Evolutionary conservation across 495 filamentous ascomycete species (phyloP), one percentile per base, ranked within the genome.

Genomic region (Aspergillus cristatus): DNA sequence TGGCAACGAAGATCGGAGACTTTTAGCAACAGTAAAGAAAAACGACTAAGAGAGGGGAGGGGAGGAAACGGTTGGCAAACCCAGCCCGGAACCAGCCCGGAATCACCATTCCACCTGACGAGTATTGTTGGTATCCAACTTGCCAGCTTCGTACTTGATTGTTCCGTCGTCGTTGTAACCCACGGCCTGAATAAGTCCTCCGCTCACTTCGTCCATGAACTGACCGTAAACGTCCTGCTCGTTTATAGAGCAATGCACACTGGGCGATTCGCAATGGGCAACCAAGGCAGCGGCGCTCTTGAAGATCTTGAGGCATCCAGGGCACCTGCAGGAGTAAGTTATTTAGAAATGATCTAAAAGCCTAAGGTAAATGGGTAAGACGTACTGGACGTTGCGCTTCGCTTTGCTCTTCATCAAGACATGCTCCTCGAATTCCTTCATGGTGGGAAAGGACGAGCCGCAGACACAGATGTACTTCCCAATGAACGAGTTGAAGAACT

Each of bases 241-340:
- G 30, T 53, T 55, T 16, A 77, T 53, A 5, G 51, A 40, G 54
- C 75, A 79, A 13, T 57, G 59, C 7, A 43, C 44, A 14, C 37
- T 57, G 1, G 55, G 40, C 1, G 57, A 51, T 51, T 79, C 75
- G 46, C 64, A 66, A 37, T 79, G 75, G 0, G 59, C 51, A 16
- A 75, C 47, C 0, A 77, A 47, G 1, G 67, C 66, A 3, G 59
- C 48, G 3, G 48, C 55, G 4, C 51, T 59, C 7, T 58, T 51
- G 63, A 73, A 76, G 14, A 51, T 16, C 22, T 63, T 64, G 36
- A 54, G 45, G 43, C 74, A 78, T 7, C 45, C 44, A 6, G 70
- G 65, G 40, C 67, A 71, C 14, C 59, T 53, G 22, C 3, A 24
- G 3, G n/a, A 18, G 4, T 36, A 12, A 18, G 29, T 34, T 30